phyloP scores from a whole-genome alignment of 257 asterid genomes.

The Thymus quinquecostatus region DNA sequence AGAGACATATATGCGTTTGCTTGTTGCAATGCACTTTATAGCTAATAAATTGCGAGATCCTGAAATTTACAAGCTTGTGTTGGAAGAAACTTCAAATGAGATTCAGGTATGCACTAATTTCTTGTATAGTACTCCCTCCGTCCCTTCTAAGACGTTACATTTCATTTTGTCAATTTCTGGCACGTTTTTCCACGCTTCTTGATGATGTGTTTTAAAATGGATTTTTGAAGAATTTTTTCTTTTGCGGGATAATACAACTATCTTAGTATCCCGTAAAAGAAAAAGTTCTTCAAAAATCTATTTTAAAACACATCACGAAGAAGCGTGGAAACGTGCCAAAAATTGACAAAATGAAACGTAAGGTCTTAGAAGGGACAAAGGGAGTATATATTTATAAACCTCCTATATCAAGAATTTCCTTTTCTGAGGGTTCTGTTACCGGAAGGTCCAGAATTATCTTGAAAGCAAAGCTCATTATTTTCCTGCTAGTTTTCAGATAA shows the following conservation, averaged over 20 bases:
- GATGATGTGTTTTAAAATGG: too few relatives aligned
- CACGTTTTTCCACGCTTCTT: too few relatives aligned
- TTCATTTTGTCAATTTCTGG: too few relatives aligned
- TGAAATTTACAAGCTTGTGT: conserved; percentile 71
- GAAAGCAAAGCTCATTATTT: neutral
- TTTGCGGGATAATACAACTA: too few relatives aligned
- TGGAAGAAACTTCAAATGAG: conserved; percentile 54
- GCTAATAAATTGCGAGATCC: conserved; percentile 82
- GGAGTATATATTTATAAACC: conserved; percentile 6
- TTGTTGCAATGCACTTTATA: conserved; percentile 62
- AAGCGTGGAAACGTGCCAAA: too few relatives aligned
- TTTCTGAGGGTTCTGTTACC: neutral
- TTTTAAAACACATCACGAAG: too few relatives aligned
- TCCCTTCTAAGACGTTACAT: too few relatives aligned
- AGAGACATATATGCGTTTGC: conserved; percentile 54
- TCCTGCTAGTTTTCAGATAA: conserved; percentile 12
- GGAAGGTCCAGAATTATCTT: neutral
- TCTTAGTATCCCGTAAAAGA: too few relatives aligned
- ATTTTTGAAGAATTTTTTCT: too few relatives aligned
- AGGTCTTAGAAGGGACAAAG: too few relatives aligned
- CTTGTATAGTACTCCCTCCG: neutral
- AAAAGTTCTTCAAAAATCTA: too few relatives aligned
- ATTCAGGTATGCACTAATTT: conserved; percentile 56
- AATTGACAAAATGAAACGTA: too few relatives aligned
- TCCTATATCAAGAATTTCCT: neutral